Percentiles rank a stretch among this genome's conserved stretches.
Evolutionary conservation across 2,329 filamentous ascomycete species (phyloP).

Genomic region (Orbilia oligospora): DNA sequence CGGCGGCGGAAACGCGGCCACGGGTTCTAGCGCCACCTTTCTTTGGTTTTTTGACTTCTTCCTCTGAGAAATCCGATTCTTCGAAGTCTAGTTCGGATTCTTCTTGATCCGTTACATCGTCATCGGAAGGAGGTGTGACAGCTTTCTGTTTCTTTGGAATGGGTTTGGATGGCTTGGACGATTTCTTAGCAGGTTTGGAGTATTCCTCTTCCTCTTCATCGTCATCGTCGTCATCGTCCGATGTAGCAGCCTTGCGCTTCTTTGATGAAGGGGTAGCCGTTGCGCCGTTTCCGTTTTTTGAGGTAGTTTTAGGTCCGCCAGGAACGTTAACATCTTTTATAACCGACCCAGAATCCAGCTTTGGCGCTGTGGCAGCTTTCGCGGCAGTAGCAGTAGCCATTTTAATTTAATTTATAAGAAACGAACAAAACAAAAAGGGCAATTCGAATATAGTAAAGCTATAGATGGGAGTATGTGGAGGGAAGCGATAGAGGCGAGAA

Average conservation of each 20-base stretch:
- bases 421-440: neutral
- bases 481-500: neutral
- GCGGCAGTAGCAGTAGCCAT: constrained; percentile 29
- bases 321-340: constrained; percentile 15
- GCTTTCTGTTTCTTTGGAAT: constrained; percentile 55
- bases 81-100: constrained; percentile 27
- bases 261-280: constrained; percentile 24
- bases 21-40: constrained; percentile 32
- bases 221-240: constrained; percentile 64
- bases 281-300: constrained; percentile 35
- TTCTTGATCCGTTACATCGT: constrained; percentile 28
- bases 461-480: neutral
- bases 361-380: constrained; percentile 24
- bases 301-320: constrained; percentile 4
- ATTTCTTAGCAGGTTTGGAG: constrained; percentile 38
- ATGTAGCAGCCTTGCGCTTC: constrained; percentile 60
- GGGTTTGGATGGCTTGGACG: constrained; percentile 38
- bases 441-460: neutral
- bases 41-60: constrained; percentile 38
- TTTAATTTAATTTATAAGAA: neutral
- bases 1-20: constrained; percentile 35
- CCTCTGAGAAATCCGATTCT: constrained; percentile 53
- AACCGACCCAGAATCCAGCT: neutral
- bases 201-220: constrained; percentile 59
- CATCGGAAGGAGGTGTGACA: constrained; percentile 46